phyloP scores from a whole-genome alignment of 2,329 filamentous ascomycete species.

The Sclerotinia spermophila region DNA sequence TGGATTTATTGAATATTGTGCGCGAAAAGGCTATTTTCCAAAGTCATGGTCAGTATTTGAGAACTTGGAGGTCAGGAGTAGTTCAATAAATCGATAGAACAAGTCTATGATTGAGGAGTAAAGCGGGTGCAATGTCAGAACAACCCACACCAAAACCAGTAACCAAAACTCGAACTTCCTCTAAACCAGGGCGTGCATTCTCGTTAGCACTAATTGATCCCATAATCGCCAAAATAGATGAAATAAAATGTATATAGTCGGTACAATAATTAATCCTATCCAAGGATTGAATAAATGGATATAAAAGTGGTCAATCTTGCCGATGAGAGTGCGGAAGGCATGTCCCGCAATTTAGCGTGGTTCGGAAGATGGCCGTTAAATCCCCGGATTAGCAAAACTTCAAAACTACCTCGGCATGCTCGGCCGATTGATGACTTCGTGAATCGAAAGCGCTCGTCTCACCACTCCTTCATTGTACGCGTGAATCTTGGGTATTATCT shows the following conservation, averaged over 20 bases:
- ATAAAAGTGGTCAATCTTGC: neutral
- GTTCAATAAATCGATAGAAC: neutral
- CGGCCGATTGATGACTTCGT: neutral
- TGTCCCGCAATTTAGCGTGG: neutral
- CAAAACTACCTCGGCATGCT: neutral
- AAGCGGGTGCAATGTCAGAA: neutral
- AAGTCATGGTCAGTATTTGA: neutral
- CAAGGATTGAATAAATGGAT: slow-evolving; percentile 18
- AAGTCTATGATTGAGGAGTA: neutral
- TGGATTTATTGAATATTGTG: slow-evolving; percentile 69
- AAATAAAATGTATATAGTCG: slow-evolving; percentile 20
- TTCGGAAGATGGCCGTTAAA: neutral
- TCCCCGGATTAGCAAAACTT: neutral
- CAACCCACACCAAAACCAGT: slow-evolving; percentile 58
- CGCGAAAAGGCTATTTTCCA: slow-evolving; percentile 69
- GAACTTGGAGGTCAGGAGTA: neutral
- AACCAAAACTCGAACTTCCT: slow-evolving; percentile 56
- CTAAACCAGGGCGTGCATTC: slow-evolving; percentile 27
- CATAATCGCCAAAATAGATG: slow-evolving; percentile 32
- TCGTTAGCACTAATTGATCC: slow-evolving; percentile 21
- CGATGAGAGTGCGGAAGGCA: neutral
- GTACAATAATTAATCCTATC: slow-evolving; percentile 11
- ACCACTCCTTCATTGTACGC: neutral
- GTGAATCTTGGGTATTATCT: too few species aligned
- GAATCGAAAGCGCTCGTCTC: neutral